phyloP scores from a whole-genome alignment of 176 grass and related monocot species.

The Musa beccarii region DNA sequence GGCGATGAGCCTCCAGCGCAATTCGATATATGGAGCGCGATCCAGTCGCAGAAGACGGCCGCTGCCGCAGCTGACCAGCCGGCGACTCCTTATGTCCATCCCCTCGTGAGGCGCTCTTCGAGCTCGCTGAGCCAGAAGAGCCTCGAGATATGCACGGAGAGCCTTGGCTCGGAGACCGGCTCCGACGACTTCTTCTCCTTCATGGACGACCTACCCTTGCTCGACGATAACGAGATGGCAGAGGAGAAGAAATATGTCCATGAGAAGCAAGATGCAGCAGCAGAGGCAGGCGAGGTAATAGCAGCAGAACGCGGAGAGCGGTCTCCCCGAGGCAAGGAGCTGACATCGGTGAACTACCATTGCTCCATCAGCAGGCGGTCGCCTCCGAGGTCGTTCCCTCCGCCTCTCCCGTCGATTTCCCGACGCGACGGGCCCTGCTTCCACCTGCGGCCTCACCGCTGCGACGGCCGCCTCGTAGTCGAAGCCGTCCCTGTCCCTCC shows the following conservation, averaged over 20 bases:
- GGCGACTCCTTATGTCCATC: constrained; percentile 42
- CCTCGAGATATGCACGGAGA: constrained; percentile 94
- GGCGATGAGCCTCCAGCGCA: constrained; percentile 17
- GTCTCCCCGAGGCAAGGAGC: constrained; percentile 6
- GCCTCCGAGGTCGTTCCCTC: constrained; percentile 38
- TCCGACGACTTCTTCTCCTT: constrained; percentile 39
- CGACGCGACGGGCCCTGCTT: constrained; percentile 66
- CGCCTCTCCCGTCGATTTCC: constrained; percentile 73
- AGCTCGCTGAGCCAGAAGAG: constrained; percentile 84
- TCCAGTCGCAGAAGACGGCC: constrained; percentile 36
- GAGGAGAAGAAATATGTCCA: neutral
- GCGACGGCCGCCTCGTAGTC: constrained; percentile 61
- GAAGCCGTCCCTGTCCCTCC: constrained; percentile 63
- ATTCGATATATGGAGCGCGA: constrained; percentile 60
- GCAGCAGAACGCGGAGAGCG: neutral
- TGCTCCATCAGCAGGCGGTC: constrained; percentile 24
- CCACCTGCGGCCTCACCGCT: constrained; percentile 60
- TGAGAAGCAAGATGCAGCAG: constrained; percentile 14
- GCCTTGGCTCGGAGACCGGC: constrained; percentile 87
- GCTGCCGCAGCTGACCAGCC: neutral
- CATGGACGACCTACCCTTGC: constrained; percentile 19
- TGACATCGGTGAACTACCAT: constrained; percentile 74
- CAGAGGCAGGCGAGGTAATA: neutral
- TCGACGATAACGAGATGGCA: neutral
- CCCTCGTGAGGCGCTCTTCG: constrained; percentile 42